A percentile compares a stretch with the other conserved stretches of the same genome.
phyloP scores from a whole-genome alignment of 2,329 filamentous ascomycete genomes.

The Fusarium redolens region DNA sequence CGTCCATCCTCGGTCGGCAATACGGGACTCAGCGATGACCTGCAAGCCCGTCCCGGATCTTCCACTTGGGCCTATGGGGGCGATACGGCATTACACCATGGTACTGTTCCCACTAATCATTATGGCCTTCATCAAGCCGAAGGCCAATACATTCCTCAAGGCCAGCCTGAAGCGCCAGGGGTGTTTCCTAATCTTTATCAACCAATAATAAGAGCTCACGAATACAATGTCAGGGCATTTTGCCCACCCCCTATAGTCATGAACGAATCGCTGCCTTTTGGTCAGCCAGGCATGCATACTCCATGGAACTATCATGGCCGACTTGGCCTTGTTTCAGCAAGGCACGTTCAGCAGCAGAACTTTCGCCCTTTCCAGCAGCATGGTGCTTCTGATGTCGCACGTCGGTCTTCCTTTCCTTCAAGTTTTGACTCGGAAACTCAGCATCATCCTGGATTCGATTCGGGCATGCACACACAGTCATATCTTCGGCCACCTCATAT shows the following conservation, averaged over 20 bases:
- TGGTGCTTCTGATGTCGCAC: conserved; percentile 15
- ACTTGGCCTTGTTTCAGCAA: conserved; percentile 4
- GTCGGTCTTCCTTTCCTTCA: conserved; percentile 21
- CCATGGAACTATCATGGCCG: conserved; percentile 35
- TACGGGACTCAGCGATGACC: conserved; percentile 26
- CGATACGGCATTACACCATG: conserved; percentile 22
- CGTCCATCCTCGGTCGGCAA: conserved; percentile 27
- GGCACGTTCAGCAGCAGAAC: conserved; percentile 29
- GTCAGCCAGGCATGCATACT: conserved; percentile 44
- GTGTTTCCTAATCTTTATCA: conserved; percentile 44
- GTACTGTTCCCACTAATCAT: conserved; percentile 23
- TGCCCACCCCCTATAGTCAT: conserved; percentile 51
- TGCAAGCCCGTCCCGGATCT: conserved; percentile 14
- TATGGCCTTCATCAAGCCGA: conserved; percentile 24
- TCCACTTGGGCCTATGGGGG: conserved; percentile 30
- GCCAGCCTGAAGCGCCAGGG: conserved; percentile 28
- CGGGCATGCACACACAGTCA: conserved; percentile 8
- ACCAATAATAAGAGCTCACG: conserved; percentile 50
- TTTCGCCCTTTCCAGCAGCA: conserved; percentile 21
- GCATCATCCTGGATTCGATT: conserved; percentile 10
- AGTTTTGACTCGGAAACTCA: conserved; percentile 11
- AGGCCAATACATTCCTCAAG: conserved; percentile 25
- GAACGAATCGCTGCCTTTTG: conserved; percentile 48
- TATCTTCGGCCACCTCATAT: conserved; percentile 20
- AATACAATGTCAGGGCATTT: conserved; percentile 54